Base-by-base conservation (phyloP, 2,329 filamentous ascomycete genomes). In the Kalmusia sp. region DNA sequence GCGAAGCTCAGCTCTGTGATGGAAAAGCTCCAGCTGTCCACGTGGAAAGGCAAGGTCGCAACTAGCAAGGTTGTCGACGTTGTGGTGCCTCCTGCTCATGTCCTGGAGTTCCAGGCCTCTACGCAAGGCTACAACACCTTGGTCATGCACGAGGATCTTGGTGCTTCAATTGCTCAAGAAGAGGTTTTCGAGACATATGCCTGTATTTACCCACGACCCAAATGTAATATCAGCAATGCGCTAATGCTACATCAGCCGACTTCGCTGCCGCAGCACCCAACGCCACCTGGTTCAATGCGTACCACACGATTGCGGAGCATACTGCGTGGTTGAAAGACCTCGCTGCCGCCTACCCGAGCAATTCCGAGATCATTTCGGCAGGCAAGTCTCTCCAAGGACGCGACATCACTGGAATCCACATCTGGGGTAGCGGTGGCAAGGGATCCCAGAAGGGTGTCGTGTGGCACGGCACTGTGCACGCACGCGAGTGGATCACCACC, bases 401-500 rank as follows among this genome's bases (percentile, higher is more conserved):
- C 19, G 69, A 73, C 46, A 70, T 75, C 49, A 66, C 62, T 21
- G 72, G 72, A 6, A 74, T 75, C 45, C 71, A 75, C 35, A 74
- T 75, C 50, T 75, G 69, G 69, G 72, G 72, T 15, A 69, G 58
- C 25, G 69, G 70, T 6, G 72, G 71, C 37, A 74, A 74, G 48
- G 70, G 69, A 9, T 72, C 69, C 8, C 60, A 74, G 59, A 65
- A 67, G 52, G 71, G 62, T 17, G 65, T 75, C 22, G 69, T 75
- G 3, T 71, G 70, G 69, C 72, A 75, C 52, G 68, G 68, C 17
- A 75, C 71, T 3, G 72, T 75, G 11, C 72, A 75, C 39, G 72
- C 72, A 4, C 64, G 72, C 54, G 72, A 75, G 55, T 75, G 72
- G 72, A 68, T 71, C 27, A 67, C 68, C 11, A 71, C 68, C 25